Conservation (phyloP, 106 monocot species). For the Triglochin maritima region DNA sequence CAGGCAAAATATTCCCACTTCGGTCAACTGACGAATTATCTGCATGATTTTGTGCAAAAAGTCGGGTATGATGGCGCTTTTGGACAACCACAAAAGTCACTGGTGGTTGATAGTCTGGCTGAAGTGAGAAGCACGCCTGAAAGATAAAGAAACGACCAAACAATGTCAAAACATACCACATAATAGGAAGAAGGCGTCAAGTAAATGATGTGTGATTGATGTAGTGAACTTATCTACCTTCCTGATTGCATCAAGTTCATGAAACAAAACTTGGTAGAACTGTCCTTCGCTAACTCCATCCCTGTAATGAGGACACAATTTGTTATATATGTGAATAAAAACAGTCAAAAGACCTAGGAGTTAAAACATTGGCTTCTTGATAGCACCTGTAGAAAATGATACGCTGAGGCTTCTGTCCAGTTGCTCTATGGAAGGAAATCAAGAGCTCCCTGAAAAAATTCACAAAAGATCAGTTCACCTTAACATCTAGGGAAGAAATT, state of each 20-base stretch:
- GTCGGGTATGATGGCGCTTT: constrained; percentile 79
- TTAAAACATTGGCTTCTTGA: not conserved
- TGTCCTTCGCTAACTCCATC: constrained; percentile 99
- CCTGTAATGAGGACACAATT: constrained; percentile 17
- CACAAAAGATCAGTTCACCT: not conserved
- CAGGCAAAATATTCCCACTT: constrained; percentile 87
- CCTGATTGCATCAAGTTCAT: constrained; percentile 87
- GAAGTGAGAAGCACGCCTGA: constrained; percentile 83
- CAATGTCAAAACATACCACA: not conserved
- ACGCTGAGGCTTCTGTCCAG: constrained; percentile 66
- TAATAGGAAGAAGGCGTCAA: not conserved
- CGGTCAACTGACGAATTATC: constrained; percentile 52
- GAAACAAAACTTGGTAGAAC: constrained; percentile 80
- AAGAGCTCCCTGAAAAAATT: constrained; percentile 48
- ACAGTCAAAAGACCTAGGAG: not conserved
- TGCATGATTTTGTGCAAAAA: constrained; percentile 77
- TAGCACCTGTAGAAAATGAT: constrained; percentile 93
- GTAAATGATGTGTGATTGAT: not conserved
- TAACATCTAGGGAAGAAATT: not conserved
- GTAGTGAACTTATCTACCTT: constrained; percentile 30
- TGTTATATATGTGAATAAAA: not conserved
- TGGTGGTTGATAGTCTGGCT: constrained; percentile 85
- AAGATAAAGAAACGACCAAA: not conserved
- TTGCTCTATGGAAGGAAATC: constrained; percentile 49
- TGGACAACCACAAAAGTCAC: constrained; percentile 97